Base-by-base conservation (phyloP, 352 stramenopile species). In the Globisporangium radiosum region DNA sequence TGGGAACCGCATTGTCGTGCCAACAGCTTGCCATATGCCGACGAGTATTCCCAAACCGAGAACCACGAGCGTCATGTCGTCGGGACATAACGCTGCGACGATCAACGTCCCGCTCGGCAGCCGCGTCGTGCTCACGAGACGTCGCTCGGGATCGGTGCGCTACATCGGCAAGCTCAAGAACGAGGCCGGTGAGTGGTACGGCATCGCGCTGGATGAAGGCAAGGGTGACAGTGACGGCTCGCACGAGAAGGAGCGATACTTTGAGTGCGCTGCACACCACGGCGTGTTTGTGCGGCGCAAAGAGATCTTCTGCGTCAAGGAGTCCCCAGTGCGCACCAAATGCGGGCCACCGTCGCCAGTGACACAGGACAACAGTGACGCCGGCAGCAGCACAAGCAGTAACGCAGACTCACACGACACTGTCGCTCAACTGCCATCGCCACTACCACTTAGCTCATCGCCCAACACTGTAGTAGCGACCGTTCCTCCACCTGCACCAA, bases 201-300 rank as follows among this genome's bases (percentile, higher is more conserved):
- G 78, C 54, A 69, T 89, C 43, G 78, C 69, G 3, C 64, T 89
- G 37, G 73, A 89, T 57, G 76, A 89, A 56, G 65, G 76, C 57
- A 87, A 83, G 60, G 78, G 78, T 40, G 69, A 86, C 42, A 64
- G 72, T 43, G 76, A 89, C 47, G 78, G 78, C 4, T 62, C 65
- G n/a, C 71, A 57, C 48, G 65, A 72, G 7, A 80, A 78, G 47
- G 69, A 84, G 15, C 66, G 73, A 17, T 81, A 81, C 60, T 89
- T 89, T 43, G 62, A 75, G 11, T 87, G 78, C 39, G 54, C 73
- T 19, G 38, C 69, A 14, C 70, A 73, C 62, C 73, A 87, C 59
- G 78, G 76, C 40, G 52, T 83, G 8, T 89, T 86, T 51, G 78
- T 89, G 38, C 72, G 78, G 7, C 78, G 78, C 40, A 89, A 89